These are phyloP conservation scores for Peziza echinospora DNA, from an alignment of 495 filamentous ascomycete genomes.

Conservation along the genomic window DNA sequence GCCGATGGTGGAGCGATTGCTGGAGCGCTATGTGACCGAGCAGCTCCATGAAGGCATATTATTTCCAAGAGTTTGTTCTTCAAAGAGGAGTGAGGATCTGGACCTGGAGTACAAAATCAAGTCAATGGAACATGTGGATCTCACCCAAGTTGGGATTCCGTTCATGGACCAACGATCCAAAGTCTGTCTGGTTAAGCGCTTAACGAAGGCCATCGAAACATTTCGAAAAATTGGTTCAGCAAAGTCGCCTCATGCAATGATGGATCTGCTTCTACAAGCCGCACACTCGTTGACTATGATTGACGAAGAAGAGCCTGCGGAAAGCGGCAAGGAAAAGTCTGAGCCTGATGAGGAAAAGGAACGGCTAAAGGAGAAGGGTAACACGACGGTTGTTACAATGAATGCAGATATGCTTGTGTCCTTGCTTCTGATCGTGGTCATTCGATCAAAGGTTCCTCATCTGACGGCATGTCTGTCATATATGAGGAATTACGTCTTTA, in stretches of 20 bases:
- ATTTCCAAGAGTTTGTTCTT: constrained; percentile 58
- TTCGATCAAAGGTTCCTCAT: constrained; percentile 71
- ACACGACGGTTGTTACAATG: constrained; percentile 44
- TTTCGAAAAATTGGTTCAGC: constrained; percentile 73
- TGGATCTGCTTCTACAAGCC: constrained; percentile 66
- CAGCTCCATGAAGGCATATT: constrained; percentile 76
- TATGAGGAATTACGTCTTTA: constrained; percentile 90
- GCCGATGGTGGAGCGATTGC: constrained; percentile 71
- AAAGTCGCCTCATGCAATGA: constrained; percentile 83
- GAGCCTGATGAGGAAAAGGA: constrained; percentile 18
- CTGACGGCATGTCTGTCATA: constrained; percentile 72
- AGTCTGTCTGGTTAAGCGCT: constrained; percentile 20
- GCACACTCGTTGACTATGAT: constrained; percentile 57
- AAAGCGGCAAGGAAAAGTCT: constrained; percentile 19
- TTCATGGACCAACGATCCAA: constrained; percentile 13
- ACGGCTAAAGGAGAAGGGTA: background rate
- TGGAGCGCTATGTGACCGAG: constrained; percentile 86
- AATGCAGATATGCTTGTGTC: constrained; percentile 94
- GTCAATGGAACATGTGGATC: constrained; percentile 82
- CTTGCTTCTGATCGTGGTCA: constrained; percentile 75
- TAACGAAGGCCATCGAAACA: constrained; percentile 62
- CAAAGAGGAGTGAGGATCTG: constrained; percentile 61
- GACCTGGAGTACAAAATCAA: constrained; percentile 77
- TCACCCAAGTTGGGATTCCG: constrained; percentile 76
- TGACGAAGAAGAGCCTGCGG: constrained; percentile 10